Conservation (phyloP, 2,329 filamentous ascomycete genomes). For the Talaromyces atroroseus region DNA sequence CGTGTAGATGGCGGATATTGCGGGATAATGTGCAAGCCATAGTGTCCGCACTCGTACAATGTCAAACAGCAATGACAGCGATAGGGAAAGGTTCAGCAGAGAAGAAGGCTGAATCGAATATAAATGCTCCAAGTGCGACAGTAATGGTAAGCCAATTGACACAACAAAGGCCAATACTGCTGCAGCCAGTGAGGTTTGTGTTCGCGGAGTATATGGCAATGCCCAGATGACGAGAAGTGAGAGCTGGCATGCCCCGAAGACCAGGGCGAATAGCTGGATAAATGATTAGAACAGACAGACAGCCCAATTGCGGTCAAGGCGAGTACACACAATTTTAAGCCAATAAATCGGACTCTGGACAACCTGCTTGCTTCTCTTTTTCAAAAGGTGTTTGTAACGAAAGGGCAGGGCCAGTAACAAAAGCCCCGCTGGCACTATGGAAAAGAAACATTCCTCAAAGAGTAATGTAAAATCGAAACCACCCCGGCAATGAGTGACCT, state of each 20-base stretch:
- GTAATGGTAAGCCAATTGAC: neutral
- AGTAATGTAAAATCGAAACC: conserved; percentile 9
- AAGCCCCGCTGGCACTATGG: conserved; percentile 2
- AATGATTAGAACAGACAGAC: neutral
- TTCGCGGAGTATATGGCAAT: conserved; percentile 5
- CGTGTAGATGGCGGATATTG: conserved; percentile 3
- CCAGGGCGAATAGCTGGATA: neutral
- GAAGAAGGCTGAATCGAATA: conserved; percentile 6
- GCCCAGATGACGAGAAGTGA: neutral
- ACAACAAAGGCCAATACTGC: conserved; percentile 2
- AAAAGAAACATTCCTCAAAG: conserved; percentile 4
- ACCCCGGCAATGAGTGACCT: neutral
- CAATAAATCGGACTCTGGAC: neutral
- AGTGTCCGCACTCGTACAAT: conserved; percentile 6
- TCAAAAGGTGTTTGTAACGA: neutral
- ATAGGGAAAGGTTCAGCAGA: conserved; percentile 5
- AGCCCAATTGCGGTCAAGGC: neutral
- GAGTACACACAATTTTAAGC: neutral
- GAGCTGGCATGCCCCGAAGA: neutral
- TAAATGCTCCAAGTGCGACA: conserved; percentile 6
- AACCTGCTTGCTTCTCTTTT: conserved; percentile 4
- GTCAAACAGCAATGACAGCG: conserved; percentile 5
- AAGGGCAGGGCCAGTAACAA: neutral
- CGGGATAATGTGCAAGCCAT: conserved; percentile 1
- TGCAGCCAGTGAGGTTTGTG: neutral